A percentile compares a stretch with the other conserved stretches of the same genome.
Conservation (phyloP, 257 asterid genomes). For the Leptodermis oblonga region DNA sequence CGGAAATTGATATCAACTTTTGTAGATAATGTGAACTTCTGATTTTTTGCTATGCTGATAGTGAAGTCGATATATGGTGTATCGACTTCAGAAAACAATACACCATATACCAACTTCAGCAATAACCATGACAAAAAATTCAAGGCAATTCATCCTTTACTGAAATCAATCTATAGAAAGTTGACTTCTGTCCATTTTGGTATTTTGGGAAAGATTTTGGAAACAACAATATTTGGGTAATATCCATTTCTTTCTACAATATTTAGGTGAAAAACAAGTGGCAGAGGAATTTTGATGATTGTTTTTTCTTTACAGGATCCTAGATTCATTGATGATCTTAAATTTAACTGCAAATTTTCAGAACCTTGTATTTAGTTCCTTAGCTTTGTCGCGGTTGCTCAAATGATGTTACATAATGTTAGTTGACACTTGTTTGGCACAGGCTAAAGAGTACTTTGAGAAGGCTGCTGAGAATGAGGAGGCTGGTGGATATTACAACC, state of each 20-base stretch:
- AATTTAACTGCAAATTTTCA: not conserved
- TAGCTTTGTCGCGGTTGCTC: not conserved
- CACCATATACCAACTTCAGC: too few species aligned
- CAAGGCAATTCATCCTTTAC: too few species aligned
- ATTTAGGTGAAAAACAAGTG: too few species aligned
- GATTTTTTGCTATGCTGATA: too few species aligned
- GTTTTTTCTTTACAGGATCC: too few species aligned
- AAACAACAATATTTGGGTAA: not conserved
- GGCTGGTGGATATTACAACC: constrained; percentile 92
- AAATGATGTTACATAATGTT: not conserved
- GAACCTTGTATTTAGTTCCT: not conserved
- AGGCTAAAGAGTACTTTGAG: constrained; percentile 94
- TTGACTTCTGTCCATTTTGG: not conserved
- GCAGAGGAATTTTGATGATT: not conserved
- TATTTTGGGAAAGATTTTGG: not conserved
- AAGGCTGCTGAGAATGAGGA: constrained; percentile 91
- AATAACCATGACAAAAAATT: too few species aligned
- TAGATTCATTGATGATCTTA: not conserved
- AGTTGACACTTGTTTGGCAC: constrained; percentile 24
- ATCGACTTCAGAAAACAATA: too few species aligned
- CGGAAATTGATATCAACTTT: too few species aligned
- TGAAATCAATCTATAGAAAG: not conserved
- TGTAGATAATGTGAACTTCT: too few species aligned
- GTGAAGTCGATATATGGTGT: too few species aligned
- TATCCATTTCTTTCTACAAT: too few species aligned